phyloP scores from a whole-genome alignment of 257 asterid genomes.

The Agastache rugosa region DNA sequence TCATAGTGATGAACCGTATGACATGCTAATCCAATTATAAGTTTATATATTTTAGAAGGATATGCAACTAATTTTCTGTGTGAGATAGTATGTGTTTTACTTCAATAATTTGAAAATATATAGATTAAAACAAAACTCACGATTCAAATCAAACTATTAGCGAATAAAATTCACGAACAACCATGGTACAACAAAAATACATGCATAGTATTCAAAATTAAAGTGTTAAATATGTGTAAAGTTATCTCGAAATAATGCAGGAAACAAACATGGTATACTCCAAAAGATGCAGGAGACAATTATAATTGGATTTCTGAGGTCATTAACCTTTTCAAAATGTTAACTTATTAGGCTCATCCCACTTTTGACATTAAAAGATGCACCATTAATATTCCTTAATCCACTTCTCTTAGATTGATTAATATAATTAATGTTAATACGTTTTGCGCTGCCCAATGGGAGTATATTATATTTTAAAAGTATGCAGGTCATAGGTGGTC shows the following conservation, averaged over 20 bases:
- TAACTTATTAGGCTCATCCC: slow-evolving; percentile 16
- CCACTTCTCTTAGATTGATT: slow-evolving; percentile 27
- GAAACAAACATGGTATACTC: not conserved
- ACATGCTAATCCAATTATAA: too few relatives aligned
- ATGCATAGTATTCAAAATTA: not conserved
- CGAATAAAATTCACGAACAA: too few relatives aligned
- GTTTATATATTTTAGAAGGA: too few relatives aligned
- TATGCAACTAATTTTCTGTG: too few relatives aligned
- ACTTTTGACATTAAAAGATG: slow-evolving; percentile 37
- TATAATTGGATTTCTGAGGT: slow-evolving; percentile 22
- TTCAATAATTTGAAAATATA: too few relatives aligned
- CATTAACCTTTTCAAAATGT: slow-evolving; percentile 11
- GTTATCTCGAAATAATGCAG: not conserved
- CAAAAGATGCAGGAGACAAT: slow-evolving; percentile 15
- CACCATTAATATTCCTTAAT: slow-evolving; percentile 8
- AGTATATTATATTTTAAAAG: not conserved
- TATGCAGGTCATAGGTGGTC: not conserved
- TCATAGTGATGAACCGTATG: too few relatives aligned
- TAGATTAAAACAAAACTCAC: too few relatives aligned
- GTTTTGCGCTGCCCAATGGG: not conserved
- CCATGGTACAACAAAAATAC: too few relatives aligned
- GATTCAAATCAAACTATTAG: too few relatives aligned
- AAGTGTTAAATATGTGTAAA: not conserved
- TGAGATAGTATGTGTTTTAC: too few relatives aligned
- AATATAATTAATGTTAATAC: slow-evolving; percentile 15